Evolutionary conservation across 2,329 filamentous ascomycete genomes (phyloP), one percentile per base, ranked within the genome.

Genomic region (Sporothrix phasma): DNA sequence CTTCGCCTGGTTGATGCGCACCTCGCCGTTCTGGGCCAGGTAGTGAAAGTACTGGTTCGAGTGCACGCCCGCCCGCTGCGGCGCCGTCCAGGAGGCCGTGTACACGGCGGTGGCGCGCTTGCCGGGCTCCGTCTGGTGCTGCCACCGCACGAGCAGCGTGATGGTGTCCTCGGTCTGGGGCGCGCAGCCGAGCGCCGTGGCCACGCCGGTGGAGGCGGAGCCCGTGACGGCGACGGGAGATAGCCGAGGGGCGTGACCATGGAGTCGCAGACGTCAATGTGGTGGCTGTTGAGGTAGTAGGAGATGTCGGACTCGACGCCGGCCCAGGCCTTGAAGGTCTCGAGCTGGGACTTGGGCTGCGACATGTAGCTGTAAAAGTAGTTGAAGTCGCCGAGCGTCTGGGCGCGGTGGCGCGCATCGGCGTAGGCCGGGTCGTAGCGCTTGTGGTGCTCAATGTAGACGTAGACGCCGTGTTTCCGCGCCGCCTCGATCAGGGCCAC

Each of bases 351-450:
- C 78, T 95, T 96, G 66, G 88, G 89, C 80, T 96, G 92, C 59
- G 87, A 90, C 92, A 96, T 96, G 83, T 97, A 97, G 70, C 85
- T 88, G 82, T 96, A 97, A 75, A 96, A 97, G 81, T 97, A 97
- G 81, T 96, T 96, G 85, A 97, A 97, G 77, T 96, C 91, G 68
- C 92, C 92, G 7, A 97, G 80, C 62, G 81, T 85, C 72, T 84
- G 78, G 15, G 90, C 90, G 70, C 88, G 86, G 77, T 87, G 87
- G 59, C 87, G 84, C 15, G 93, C 93, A 74, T 97, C 92, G 15
- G 90, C 85, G 78, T 97, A 97, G 24, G 91, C 91, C 1, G 92
- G 92, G 74, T 97, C 92, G 77, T 88, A 97, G 65, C 93, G 90
- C 81, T 97, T 97, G 83, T 97, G 92, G 78, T 97, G 92, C 81